Conservation (phyloP, 352 stramenopile genomes). For the Phytophthora colocasiae region DNA sequence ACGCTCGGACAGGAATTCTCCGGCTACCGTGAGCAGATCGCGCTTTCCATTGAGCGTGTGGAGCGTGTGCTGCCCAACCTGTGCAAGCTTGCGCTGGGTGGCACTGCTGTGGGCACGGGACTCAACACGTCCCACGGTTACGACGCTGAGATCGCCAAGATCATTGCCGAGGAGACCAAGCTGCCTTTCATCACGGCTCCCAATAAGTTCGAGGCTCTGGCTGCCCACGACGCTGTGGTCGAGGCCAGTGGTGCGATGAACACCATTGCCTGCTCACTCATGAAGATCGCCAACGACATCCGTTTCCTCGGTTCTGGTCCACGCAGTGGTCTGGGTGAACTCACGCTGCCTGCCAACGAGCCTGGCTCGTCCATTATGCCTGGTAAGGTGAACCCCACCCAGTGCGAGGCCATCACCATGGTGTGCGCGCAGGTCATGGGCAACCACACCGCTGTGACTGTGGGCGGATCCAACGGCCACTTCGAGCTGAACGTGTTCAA, state of each 20-base stretch:
- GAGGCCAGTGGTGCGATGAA: conserved; percentile 77
- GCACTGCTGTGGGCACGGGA: conserved; percentile 96
- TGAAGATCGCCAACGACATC: conserved; percentile 87
- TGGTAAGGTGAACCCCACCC: conserved; percentile 87
- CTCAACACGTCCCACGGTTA: conserved; percentile 94
- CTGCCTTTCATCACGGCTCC: conserved; percentile 95
- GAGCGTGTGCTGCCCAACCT: conserved; percentile 85
- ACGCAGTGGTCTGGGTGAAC: conserved; percentile 65
- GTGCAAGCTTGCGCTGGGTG: conserved; percentile 94
- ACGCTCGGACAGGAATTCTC: conserved; percentile 98
- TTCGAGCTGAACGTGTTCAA: conserved; percentile 99
- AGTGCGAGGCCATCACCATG: conserved; percentile 98
- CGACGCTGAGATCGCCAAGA: conserved; percentile 92
- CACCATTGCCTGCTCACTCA: conserved; percentile 74
- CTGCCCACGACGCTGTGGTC: conserved; percentile 71
- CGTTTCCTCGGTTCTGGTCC: conserved; percentile 72
- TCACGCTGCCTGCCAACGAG: conserved; percentile 74
- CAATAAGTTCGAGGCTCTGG: conserved; percentile 96
- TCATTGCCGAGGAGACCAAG: conserved; percentile 93
- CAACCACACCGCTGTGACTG: conserved; percentile 94
- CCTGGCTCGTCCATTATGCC: conserved; percentile 81
- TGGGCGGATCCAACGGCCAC: conserved; percentile 95
- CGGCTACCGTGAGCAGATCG: conserved; percentile 94
- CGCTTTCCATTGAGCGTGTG: conserved; percentile 90
- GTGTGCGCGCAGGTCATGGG: conserved; percentile 96